phyloP scores from a whole-genome alignment of 2,329 filamentous ascomycete species.

The Beauveria medogensis region DNA sequence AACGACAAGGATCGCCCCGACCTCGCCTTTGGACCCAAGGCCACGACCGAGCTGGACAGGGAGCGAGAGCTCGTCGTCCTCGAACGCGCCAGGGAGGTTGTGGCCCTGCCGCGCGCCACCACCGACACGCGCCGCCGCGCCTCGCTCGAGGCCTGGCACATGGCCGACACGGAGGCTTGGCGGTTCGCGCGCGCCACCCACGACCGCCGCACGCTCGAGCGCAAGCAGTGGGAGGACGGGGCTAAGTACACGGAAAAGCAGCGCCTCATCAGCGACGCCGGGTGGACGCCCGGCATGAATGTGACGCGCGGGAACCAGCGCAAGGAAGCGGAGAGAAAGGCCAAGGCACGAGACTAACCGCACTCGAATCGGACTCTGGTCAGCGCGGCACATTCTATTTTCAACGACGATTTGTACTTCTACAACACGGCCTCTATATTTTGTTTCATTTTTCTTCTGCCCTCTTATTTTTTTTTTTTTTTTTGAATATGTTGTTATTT shows the following conservation, averaged over 20 bases:
- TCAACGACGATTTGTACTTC: background rate
- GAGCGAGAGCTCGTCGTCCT: conserved; percentile 48
- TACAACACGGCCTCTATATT: background rate
- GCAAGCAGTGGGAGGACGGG: conserved; percentile 63
- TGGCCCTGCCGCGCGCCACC: conserved; percentile 38
- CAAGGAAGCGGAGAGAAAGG: conserved; percentile 28
- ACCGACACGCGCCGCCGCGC: conserved; percentile 39
- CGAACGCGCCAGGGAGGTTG: conserved; percentile 36
- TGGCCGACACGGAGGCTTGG: conserved; percentile 73
- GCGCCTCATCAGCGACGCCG: conserved; percentile 9
- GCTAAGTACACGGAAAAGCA: conserved; percentile 40
- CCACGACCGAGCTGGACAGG: conserved; percentile 41
- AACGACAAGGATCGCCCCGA: conserved; percentile 20
- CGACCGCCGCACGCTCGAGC: conserved; percentile 54
- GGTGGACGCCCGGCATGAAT: conserved; percentile 17
- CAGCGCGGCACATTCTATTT: background rate
- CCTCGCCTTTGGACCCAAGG: conserved; percentile 39
- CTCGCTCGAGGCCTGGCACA: conserved; percentile 57
- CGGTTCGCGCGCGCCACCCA: conserved; percentile 62
- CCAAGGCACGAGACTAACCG: conserved; percentile 1
- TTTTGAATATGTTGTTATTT: background rate
- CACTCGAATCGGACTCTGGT: background rate
- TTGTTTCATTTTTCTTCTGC: too few relatives aligned
- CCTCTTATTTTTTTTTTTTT: background rate
- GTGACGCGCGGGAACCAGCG: conserved; percentile 26